phyloP scores from a whole-genome alignment of 495 filamentous ascomycete species.

The Hyaloscypha variabilis region DNA sequence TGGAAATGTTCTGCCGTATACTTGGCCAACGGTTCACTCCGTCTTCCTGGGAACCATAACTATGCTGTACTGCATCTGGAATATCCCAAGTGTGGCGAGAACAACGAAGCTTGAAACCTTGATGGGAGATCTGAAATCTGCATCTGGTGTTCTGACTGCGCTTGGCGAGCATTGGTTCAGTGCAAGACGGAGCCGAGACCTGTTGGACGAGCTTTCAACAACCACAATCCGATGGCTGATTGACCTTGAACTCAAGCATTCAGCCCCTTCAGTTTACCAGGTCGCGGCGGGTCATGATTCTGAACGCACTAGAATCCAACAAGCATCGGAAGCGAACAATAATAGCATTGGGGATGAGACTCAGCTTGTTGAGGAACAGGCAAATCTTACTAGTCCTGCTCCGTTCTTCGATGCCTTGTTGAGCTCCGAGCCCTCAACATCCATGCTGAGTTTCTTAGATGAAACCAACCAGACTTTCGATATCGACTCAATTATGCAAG shows the following conservation, averaged over 20 bases:
- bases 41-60: slow-evolving; percentile 44
- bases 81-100: slow-evolving; percentile 38
- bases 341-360: not conserved
- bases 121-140: slow-evolving; percentile 39
- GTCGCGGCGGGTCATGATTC: not conserved
- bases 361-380: not conserved
- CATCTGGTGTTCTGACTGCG: slow-evolving; percentile 46
- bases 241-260: slow-evolving; percentile 14
- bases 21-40: slow-evolving; percentile 44
- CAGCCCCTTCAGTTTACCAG: not conserved
- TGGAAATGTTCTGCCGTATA: slow-evolving; percentile 41
- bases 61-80: slow-evolving; percentile 47
- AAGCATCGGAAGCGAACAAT: not conserved
- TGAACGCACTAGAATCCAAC: not conserved
- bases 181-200: slow-evolving; percentile 46
- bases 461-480: not conserved
- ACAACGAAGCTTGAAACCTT: slow-evolving; percentile 43
- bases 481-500: slow-evolving; percentile 10
- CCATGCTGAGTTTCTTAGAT: not conserved
- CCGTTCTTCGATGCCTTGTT: slow-evolving; percentile 3
- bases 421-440: slow-evolving; percentile 1
- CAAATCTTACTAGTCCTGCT: not conserved
- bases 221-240: slow-evolving; percentile 43
- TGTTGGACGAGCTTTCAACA: slow-evolving; percentile 43
- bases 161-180: slow-evolving; percentile 50